Evolutionary conservation across 129 eudicot genomes (phyloP), one percentile per base, ranked within the genome.

Genomic region (sunflower (Helianthus annuus)): DNA sequence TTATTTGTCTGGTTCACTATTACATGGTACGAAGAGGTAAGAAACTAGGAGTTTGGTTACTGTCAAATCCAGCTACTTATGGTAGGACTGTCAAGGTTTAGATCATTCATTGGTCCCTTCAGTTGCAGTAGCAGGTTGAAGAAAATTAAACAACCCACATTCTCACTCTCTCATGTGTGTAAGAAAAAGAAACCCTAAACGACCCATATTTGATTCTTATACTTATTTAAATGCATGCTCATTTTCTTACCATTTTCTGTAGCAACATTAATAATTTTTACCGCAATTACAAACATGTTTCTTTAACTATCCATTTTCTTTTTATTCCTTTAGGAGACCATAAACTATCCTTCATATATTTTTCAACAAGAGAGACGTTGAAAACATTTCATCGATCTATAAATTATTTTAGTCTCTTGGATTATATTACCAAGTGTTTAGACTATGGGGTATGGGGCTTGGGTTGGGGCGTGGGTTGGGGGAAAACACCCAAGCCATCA

Each of bases 11-110:
- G 10, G 46, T 2, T 42, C 7, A 42, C 46, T 42, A 42, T 42
- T 42, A 6, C 10, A 42, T 42, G 10, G 46, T 42, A 42, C 46
- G 46, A 42, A 42, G 4, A 32, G 36, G 36, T 32, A 32, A 32
- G 65, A 80, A 74, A 61, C 80, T 80, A 67, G 24, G 79, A 80
- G 83, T 80, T 74, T 48, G 71, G 70, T 75, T 68, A 69, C 62
- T 58, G 76, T 68, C 70, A 54, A 68, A 16, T 80, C 76, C 76
- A 61, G 58, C 70, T 51, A 79, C 39, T 61, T 69, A 77, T 76
- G 74, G 60, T 65, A 52, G 77, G 66, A 51, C 70, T 56, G 78
- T 36, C 78, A 32, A 49, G 29, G 66, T 68, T 34, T 67, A 58
- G 39, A 24, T 64, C 67, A 64, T 61, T 65, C 78, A 71, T 71